Conservation (phyloP, 345 rosid genomes). For the Populus alba region DNA sequence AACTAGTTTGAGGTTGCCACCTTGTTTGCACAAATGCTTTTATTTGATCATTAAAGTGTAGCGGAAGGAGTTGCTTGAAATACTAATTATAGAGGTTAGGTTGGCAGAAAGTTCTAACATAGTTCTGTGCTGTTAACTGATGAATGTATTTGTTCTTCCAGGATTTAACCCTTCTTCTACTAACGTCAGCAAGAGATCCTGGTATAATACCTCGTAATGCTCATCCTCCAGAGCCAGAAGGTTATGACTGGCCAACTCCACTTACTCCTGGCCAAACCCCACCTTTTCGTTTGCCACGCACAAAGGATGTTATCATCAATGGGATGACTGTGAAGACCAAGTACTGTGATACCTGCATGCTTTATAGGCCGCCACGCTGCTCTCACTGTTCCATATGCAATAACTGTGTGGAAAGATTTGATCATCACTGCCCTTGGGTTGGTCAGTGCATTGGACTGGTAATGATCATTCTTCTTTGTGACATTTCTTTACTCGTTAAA, state of each 20-base stretch:
- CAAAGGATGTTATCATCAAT: conserved; percentile 64
- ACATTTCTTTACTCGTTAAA: conserved; percentile 6
- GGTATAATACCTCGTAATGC: conserved; percentile 79
- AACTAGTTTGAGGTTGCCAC: not conserved
- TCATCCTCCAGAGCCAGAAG: conserved; percentile 71
- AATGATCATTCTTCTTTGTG: conserved; percentile 23
- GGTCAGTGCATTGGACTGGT: conserved; percentile 99
- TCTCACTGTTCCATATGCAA: conserved; percentile 98
- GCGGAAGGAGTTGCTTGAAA: not conserved
- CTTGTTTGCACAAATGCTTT: not conserved
- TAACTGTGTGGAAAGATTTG: conserved; percentile 92
- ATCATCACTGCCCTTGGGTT: conserved; percentile 99
- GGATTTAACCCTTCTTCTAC: conserved; percentile 70
- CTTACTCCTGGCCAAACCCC: conserved; percentile 51
- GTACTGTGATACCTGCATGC: conserved; percentile 94
- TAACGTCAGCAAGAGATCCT: conserved; percentile 93
- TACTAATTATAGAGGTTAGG: not conserved
- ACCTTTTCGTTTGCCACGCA: conserved; percentile 53
- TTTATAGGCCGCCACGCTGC: conserved; percentile 92
- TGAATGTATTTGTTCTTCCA: conserved; percentile 35
- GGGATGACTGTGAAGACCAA: conserved; percentile 73
- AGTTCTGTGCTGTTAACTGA: conserved; percentile 9
- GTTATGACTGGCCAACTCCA: conserved; percentile 40
- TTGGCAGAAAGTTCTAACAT: not conserved
- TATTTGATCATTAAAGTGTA: not conserved